Evolutionary conservation across 371 early-diverging fungal genomes (phyloP), one percentile per base, ranked within the genome.

Genomic region (Syncephalis plumigaleata): DNA sequence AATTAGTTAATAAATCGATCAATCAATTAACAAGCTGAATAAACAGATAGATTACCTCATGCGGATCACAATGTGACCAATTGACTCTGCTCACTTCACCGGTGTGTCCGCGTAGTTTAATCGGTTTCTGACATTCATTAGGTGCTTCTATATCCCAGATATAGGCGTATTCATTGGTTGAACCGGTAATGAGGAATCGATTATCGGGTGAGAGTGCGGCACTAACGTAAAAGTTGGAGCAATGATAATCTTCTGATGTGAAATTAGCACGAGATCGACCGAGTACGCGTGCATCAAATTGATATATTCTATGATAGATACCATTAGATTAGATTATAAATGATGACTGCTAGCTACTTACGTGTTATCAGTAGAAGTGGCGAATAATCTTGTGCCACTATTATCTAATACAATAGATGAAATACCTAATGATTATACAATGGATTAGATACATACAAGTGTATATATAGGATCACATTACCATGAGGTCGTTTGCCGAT

Each of bases 141-240:
- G 50, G 36, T 49, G 53, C 9, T 53, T 53, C 53, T 36, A 45
- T 60, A 51, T 62, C 65, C 61, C 44, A 65, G 47, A 44, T 59
- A 58, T 37, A 61, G 49, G 37, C 54, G 42, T 26, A 53, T 55
- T 48, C 42, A 48, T 53, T 48, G 53, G 57, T 54, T 9, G 65
- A 65, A 39, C 65, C 65, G 24, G 56, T 50, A 0, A 56, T 56
- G 1, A 65, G 39, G 39, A 53, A 65, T 20, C 54, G 51, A 20
- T 54, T 60, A 48, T 65, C 65, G 17, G 65, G 65, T 9, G 62
- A 61, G 1, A 61, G 51, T 23, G 57, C 59, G 40, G 61, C 57
- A 27, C 60, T 56, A 52, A 65, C 55, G 36, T 65, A 65, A 25
- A 61, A 65, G 45, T 59, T 59, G 1, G 62, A 61, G 43, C 65